phyloP scores from a whole-genome alignment of 192 early-diverging fungal species.

The Fimicolochytrium jonesii region DNA sequence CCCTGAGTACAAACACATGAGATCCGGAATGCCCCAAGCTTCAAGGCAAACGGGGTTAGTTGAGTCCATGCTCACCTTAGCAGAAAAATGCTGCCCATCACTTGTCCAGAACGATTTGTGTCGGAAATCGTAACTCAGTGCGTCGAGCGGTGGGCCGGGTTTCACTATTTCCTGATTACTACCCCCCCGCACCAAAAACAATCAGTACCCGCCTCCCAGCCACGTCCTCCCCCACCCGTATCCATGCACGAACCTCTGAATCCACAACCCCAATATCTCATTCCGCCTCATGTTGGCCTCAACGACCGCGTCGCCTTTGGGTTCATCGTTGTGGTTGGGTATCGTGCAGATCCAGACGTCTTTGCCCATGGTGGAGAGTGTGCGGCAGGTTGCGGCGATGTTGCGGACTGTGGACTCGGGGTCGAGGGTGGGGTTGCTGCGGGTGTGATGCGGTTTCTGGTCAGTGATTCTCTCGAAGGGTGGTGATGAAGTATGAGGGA shows the following conservation, averaged over 20 bases:
- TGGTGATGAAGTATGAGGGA: no score
- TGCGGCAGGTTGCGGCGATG: conserved; percentile 24
- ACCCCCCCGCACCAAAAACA: no score
- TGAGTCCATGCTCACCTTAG: conserved; percentile 17
- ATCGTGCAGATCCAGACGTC: conserved; percentile 38
- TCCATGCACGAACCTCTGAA: no score
- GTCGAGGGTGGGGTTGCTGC: conserved; percentile 5
- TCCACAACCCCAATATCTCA: conserved; percentile 22
- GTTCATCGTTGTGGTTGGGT: conserved; percentile 25
- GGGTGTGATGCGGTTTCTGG: no score
- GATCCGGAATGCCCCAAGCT: neutral
- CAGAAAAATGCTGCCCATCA: conserved; percentile 18
- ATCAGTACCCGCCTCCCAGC: no score
- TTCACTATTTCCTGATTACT: conserved; percentile 22
- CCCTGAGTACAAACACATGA: conserved; percentile 23
- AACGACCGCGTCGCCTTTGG: neutral
- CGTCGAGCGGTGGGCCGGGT: conserved; percentile 25
- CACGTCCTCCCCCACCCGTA: no score
- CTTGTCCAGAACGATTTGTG: conserved; percentile 3
- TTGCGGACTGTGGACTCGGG: conserved; percentile 39
- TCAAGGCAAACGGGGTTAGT: no score
- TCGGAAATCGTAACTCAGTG: conserved; percentile 13
- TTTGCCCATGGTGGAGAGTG: conserved; percentile 32
- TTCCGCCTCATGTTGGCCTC: conserved; percentile 28
- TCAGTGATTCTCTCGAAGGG: neutral